These are phyloP conservation scores for Xylona heveae DNA, from an alignment of 495 filamentous ascomycete species.

Conservation along the genomic window DNA sequence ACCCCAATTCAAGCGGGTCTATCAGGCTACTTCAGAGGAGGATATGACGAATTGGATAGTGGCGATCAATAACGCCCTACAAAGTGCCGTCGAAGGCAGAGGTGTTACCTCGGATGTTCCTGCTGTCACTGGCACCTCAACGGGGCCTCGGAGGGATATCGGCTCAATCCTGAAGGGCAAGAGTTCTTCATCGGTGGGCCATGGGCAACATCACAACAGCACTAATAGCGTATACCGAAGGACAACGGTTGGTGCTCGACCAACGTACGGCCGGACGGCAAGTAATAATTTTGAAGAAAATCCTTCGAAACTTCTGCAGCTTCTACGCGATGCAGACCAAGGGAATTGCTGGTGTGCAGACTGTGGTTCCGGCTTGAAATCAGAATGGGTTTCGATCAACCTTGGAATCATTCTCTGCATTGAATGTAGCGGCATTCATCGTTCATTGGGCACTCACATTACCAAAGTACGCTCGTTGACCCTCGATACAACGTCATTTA, in stretches of 20 bases:
- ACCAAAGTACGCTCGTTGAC: conserved; percentile 94
- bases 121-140: no score
- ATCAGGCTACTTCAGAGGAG: conserved; percentile 92
- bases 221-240: conserved; percentile 47
- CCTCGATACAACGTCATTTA: conserved; percentile 86
- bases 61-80: conserved; percentile 90
- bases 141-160: conserved; percentile 68
- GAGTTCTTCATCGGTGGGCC: conserved; percentile 40
- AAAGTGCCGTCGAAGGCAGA: conserved; percentile 80
- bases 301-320: conserved; percentile 64
- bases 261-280: conserved; percentile 43
- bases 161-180: conserved; percentile 90
- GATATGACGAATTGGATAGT: conserved; percentile 96
- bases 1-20: conserved; percentile 87
- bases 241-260: conserved; percentile 76
- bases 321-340: conserved; percentile 74
- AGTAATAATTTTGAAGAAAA: conserved; percentile 59
- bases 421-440: conserved; percentile 94
- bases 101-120: conserved; percentile 30
- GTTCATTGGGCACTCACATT: conserved; percentile 91
- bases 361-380: conserved; percentile 74
- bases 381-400: conserved; percentile 98
- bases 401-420: conserved; percentile 93
- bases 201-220: conserved; percentile 8
- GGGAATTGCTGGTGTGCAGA: conserved; percentile 92